Percentiles rank a stretch among this genome's conserved stretches.
phyloP scores from a whole-genome alignment of 768 basidiomycete genomes.

The Amanita exitialis region DNA sequence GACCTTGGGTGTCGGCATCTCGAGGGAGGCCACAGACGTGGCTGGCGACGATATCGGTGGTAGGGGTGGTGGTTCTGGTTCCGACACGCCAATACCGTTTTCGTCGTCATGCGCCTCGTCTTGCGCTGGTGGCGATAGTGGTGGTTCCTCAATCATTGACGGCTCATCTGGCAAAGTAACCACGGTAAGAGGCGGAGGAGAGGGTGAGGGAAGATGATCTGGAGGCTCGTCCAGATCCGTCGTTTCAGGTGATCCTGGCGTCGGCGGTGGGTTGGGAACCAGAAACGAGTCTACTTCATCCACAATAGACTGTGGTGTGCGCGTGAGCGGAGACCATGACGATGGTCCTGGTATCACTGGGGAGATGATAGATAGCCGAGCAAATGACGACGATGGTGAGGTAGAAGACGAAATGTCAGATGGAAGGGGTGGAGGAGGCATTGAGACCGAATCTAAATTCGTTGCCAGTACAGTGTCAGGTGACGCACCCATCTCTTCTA shows the following conservation, averaged over 20 bases:
- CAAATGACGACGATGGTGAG: slow-evolving; percentile 40
- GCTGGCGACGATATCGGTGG: too few relatives aligned
- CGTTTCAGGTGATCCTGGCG: neutral
- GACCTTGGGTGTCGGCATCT: slow-evolving; percentile 26
- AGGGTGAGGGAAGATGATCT: neutral
- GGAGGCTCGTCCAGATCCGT: too few relatives aligned
- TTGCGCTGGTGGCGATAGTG: slow-evolving; percentile 4
- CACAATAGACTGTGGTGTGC: neutral
- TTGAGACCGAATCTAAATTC: neutral
- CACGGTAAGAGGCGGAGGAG: neutral
- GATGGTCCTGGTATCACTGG: slow-evolving; percentile 19
- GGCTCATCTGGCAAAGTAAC: neutral
- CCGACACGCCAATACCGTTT: slow-evolving; percentile 13
- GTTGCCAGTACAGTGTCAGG: neutral
- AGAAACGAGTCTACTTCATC: neutral
- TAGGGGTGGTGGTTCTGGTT: too few relatives aligned
- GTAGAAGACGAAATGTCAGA: slow-evolving; percentile 4
- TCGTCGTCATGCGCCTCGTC: slow-evolving; percentile 14
- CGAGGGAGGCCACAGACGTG: neutral
- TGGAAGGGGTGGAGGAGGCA: slow-evolving; percentile 35
- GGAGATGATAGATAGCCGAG: slow-evolving; percentile 36
- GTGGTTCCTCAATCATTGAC: neutral
- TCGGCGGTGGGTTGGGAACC: neutral
- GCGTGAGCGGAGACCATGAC: neutral
- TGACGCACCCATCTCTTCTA: slow-evolving; percentile 6